These are phyloP conservation scores for Drosera spatulata DNA, from an alignment of 179 eudicot species.

Conservation along the genomic window DNA sequence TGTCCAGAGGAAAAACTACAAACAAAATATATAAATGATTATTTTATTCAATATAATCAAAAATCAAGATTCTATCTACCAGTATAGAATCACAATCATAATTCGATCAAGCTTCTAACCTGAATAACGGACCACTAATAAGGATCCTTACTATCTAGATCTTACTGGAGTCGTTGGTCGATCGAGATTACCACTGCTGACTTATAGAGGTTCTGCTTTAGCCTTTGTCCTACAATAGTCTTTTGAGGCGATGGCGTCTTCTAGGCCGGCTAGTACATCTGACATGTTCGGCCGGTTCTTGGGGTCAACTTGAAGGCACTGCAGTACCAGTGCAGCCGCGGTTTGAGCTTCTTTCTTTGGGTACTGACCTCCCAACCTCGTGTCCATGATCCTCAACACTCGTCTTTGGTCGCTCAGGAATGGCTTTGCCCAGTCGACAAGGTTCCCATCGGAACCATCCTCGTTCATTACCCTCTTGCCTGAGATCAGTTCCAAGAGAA, in stretches of 20 bases:
- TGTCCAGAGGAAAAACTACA: too few species aligned
- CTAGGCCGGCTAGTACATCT: constrained; percentile 18
- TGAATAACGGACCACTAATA: too few species aligned
- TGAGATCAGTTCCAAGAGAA: constrained; percentile 40
- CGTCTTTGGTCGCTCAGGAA: constrained; percentile 28
- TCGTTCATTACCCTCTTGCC: constrained; percentile 38
- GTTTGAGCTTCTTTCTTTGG: constrained; percentile 35
- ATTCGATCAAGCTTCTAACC: too few species aligned
- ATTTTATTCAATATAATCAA: too few species aligned
- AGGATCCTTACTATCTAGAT: not conserved
- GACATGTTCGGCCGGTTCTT: constrained; percentile 36
- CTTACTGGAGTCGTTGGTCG: not conserved
- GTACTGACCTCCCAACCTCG: constrained; percentile 43
- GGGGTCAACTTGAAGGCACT: constrained; percentile 37
- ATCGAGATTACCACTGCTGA: not conserved
- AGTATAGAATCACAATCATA: too few species aligned
- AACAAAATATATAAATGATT: too few species aligned
- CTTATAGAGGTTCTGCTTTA: not conserved
- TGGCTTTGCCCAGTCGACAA: constrained; percentile 57
- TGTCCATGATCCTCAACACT: constrained; percentile 45
- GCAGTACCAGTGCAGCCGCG: constrained; percentile 24
- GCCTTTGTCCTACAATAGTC: constrained; percentile 10
- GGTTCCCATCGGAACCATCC: constrained; percentile 19
- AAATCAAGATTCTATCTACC: too few species aligned
- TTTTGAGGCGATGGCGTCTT: constrained; percentile 19